Conservation (phyloP, 2,329 filamentous ascomycete species). For the Aspergillus fumigatus region DNA sequence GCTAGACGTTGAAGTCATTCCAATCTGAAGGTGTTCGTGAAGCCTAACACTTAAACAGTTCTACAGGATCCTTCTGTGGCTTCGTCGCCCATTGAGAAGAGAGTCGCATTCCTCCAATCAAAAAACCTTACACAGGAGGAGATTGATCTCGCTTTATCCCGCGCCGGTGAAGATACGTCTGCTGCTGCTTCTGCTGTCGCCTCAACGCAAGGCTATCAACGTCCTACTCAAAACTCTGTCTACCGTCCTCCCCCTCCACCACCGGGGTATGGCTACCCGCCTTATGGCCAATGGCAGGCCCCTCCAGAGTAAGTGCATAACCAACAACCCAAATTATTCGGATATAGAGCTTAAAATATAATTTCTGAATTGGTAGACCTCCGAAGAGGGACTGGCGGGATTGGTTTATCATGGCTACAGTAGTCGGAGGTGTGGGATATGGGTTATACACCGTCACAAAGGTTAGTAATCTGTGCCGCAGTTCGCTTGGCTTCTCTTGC, state of each 20-base stretch:
- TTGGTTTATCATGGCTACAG: slow-evolving; percentile 99
- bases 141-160: slow-evolving; percentile 75
- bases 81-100: slow-evolving; percentile 84
- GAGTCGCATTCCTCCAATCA: slow-evolving; percentile 85
- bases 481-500: not conserved
- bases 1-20: slow-evolving; percentile 1
- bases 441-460: slow-evolving; percentile 84
- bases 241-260: slow-evolving; percentile 40
- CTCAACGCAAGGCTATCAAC: slow-evolving; percentile 44
- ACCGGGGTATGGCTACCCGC: slow-evolving; percentile 47
- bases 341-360: not conserved
- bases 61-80: slow-evolving; percentile 91
- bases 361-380: slow-evolving; percentile 32
- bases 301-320: slow-evolving; percentile 47
- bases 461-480: slow-evolving; percentile 44
- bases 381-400: slow-evolving; percentile 93
- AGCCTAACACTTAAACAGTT: slow-evolving; percentile 51
- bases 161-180: slow-evolving; percentile 60
- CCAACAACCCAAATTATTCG: not conserved
- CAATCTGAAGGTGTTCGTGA: slow-evolving; percentile 1
- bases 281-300: slow-evolving; percentile 50
- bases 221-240: slow-evolving; percentile 37
- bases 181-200: slow-evolving; percentile 42
- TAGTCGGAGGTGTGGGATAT: slow-evolving; percentile 83
- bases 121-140: slow-evolving; percentile 98